Evolutionary conservation across 805 yeast species (phyloP), one percentile per base, ranked within the genome.

Genomic region (Metschnikowia santaceciliae): DNA sequence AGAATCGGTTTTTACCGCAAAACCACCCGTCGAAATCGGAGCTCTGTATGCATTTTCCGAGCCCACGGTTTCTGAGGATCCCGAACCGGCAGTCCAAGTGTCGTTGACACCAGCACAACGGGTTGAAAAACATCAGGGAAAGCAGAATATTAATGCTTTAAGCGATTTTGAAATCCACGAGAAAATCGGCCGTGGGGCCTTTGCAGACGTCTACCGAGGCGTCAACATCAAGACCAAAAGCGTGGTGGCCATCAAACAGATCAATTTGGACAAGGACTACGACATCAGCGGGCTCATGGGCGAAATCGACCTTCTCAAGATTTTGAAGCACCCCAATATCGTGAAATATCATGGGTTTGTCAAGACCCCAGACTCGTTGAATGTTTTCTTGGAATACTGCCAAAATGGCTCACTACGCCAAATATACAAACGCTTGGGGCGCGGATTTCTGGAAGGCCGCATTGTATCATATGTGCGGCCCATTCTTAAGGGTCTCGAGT

Each of bases 171-270:
- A 72, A 30, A 72, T 84, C 58, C 74, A 76, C 44, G 86, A 82
- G 44, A 77, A 85, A 35, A 74, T 94, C 2, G 99, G 98, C 2
- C 80, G 80, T 53, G 99, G 99, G 1, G 97, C 97, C 0, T 90
- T 83, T 64, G 98, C 97, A 1, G 80, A 81, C 37, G 97, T 92
- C 3, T 90, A 84, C 66, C 78, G 80, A 52, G 96, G 92, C 0
- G 69, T 83, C 30, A 87, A 90, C 59, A 68, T 77, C 52, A 73
- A 71, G 48, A 86, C 91, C 0, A 81, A 81, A 6, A 84, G 82
- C 48, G 76, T 82, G 2, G 87, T 88, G 4, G 96, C 96, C 1
- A 81, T 90, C 22, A 90, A 90, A 64, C 91, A 86, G 63, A 82
- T 90, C 32, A 69, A 77, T n/a, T 74, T 87, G 39, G 83, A 72